These are phyloP conservation scores for Ganoderma sp. DNA, from an alignment of 1,284 basidiomycete species.

Conservation along the genomic window DNA sequence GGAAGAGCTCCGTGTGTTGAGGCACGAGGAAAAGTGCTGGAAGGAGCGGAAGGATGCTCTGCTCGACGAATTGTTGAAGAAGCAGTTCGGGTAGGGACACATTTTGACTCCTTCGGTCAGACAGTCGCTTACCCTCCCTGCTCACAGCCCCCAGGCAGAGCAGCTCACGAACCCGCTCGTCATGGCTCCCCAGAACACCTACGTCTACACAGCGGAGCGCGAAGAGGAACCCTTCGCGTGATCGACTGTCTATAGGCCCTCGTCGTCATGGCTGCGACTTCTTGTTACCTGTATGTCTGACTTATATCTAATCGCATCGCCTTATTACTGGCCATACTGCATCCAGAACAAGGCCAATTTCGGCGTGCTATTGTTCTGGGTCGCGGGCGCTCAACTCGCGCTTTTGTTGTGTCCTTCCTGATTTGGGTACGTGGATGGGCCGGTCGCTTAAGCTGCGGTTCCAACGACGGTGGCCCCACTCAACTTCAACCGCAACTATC, in stretches of 20 bases:
- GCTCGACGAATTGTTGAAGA: conserved; percentile 38
- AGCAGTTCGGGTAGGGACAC: conserved; percentile 38
- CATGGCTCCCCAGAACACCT: conserved; percentile 35
- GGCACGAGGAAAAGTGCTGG: conserved; percentile 53
- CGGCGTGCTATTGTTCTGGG: not conserved
- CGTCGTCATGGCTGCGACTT: conserved; percentile 1
- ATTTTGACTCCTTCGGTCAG: not conserved
- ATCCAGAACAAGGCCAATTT: not conserved
- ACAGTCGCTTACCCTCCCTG: not conserved
- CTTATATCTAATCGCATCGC: conserved; percentile 8
- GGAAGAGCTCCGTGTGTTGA: conserved; percentile 64
- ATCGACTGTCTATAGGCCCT: not conserved
- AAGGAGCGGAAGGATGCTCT: conserved; percentile 40
- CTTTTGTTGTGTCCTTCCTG: conserved; percentile 1
- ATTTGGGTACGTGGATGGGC: not conserved
- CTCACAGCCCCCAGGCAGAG: conserved; percentile 31
- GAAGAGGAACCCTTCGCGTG: conserved; percentile 28
- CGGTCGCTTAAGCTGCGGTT: not conserved
- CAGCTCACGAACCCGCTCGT: conserved; percentile 33
- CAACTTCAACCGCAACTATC: not conserved
- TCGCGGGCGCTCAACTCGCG: not conserved
- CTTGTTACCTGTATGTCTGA: conserved; percentile 18
- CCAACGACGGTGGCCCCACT: not conserved
- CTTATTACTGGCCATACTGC: not conserved
- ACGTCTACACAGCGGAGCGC: conserved; percentile 25